A percentile compares a stretch with the other conserved stretches of the same genome.
Evolutionary conservation across 768 basidiomycete species (phyloP).

Genomic region (Tulasnella sp.): DNA sequence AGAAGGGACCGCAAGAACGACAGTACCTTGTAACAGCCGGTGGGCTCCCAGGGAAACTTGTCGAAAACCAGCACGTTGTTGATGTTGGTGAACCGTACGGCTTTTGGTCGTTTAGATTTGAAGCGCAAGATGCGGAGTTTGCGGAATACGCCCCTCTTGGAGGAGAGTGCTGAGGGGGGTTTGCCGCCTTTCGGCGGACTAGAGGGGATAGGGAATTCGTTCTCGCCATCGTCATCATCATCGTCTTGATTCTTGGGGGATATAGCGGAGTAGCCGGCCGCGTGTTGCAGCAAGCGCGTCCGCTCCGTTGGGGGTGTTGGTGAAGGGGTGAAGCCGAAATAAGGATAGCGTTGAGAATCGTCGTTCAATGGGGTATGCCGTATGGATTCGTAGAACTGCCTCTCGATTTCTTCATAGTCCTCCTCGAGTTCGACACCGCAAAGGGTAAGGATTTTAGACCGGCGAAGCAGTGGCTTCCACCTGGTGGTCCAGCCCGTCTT

Average conservation of each 20-base stretch:
- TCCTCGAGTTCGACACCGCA: not conserved
- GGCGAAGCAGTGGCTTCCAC: not conserved
- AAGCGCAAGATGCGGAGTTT: not conserved
- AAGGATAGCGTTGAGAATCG: not conserved
- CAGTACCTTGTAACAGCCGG: conserved; percentile 2
- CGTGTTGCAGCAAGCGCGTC: not conserved
- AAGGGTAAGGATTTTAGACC: not conserved
- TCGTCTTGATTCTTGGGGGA: not conserved
- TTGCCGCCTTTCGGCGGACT: conserved; percentile 1
- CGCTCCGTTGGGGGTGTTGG: not conserved
- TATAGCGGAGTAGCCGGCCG: not conserved
- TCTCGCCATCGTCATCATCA: not conserved
- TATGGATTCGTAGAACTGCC: not conserved
- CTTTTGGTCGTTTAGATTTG: conserved; percentile 2
- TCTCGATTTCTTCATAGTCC: not conserved
- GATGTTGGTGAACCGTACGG: conserved; percentile 4
- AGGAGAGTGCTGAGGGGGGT: not conserved
- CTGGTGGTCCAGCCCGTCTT: not conserved
- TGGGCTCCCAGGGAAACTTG: conserved; percentile 11
- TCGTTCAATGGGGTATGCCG: not conserved
- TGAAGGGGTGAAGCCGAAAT: not conserved
- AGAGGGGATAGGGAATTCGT: not conserved
- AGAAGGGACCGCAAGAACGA: not conserved
- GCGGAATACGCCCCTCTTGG: not conserved
- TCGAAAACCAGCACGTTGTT: conserved; percentile 2